phyloP scores from a whole-genome alignment of 257 asterid species.

The Ligustrum vulgare region DNA sequence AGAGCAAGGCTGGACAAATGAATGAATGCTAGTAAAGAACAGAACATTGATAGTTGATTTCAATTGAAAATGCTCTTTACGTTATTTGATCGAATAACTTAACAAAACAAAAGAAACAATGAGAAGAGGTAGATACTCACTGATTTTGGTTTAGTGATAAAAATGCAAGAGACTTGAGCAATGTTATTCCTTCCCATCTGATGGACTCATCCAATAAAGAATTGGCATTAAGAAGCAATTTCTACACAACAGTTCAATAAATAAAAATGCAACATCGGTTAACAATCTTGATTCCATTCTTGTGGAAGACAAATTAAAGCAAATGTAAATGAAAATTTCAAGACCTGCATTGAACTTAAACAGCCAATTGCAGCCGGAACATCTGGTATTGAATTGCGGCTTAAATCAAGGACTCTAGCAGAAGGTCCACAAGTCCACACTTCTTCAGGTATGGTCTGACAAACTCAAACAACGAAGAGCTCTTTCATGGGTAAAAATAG shows the following conservation, averaged over 20 bases:
- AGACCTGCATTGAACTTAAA: constrained; percentile 62
- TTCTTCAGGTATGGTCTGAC: constrained; percentile 77
- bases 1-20: background rate
- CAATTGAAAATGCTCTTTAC: background rate
- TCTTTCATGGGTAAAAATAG: background rate
- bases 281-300: constrained; percentile 10
- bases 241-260: constrained; percentile 42
- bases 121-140: constrained; percentile 40
- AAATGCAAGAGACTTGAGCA: constrained; percentile 59
- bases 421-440: constrained; percentile 62
- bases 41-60: constrained; percentile 10
- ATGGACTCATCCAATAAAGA: constrained; percentile 50
- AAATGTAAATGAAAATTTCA: constrained; percentile 18
- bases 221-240: constrained; percentile 63
- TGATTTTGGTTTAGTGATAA: constrained; percentile 63
- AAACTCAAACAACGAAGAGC: constrained; percentile 37
- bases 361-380: constrained; percentile 57
- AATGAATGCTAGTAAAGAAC: background rate
- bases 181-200: constrained; percentile 73
- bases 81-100: constrained; percentile 1
- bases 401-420: constrained; percentile 72
- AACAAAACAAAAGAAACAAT: constrained; percentile 12
- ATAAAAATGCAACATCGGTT: constrained; percentile 15
- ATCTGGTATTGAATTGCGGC: constrained; percentile 59
- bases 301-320: constrained; percentile 15